Conservation (phyloP, 2,329 filamentous ascomycete species). For the Colletotrichum orchidophilum region DNA sequence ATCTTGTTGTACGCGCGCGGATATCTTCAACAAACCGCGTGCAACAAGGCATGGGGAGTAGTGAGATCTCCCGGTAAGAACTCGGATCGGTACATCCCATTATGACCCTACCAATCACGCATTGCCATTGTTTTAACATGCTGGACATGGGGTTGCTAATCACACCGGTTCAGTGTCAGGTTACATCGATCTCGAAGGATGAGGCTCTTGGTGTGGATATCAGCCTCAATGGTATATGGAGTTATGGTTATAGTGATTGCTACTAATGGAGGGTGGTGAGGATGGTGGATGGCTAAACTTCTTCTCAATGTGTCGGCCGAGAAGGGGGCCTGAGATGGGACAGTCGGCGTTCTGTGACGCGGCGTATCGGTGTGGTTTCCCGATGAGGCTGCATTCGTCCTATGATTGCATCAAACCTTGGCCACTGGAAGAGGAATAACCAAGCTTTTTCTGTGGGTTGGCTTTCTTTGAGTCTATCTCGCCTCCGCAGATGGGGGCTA, state of each 20-base stretch:
- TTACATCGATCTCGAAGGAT: not conserved
- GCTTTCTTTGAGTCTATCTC: not conserved
- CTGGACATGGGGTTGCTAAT: not conserved
- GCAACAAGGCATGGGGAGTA: not conserved
- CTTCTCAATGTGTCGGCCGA: not conserved
- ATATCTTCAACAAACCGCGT: not conserved
- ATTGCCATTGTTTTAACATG: not conserved
- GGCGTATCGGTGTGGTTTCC: conserved; percentile 10
- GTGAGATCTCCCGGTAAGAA: not conserved
- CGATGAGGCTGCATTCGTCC: conserved; percentile 12
- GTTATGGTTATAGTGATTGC: not conserved
- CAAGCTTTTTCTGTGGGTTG: not conserved
- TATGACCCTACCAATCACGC: not conserved
- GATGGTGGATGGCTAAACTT: not conserved
- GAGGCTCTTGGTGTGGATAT: not conserved
- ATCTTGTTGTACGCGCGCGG: not conserved
- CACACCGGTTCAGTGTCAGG: conserved; percentile 21
- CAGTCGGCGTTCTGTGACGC: not conserved
- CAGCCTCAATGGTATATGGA: not conserved
- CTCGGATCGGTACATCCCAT: not conserved
- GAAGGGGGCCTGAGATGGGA: not conserved
- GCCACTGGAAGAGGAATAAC: not conserved
- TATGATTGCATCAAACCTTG: not conserved
- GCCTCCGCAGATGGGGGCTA: not conserved
- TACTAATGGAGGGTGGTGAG: not conserved